These are phyloP conservation scores for Oryza meridionalis DNA, from an alignment of 176 grass and related monocot genomes.

Conservation along the genomic window DNA sequence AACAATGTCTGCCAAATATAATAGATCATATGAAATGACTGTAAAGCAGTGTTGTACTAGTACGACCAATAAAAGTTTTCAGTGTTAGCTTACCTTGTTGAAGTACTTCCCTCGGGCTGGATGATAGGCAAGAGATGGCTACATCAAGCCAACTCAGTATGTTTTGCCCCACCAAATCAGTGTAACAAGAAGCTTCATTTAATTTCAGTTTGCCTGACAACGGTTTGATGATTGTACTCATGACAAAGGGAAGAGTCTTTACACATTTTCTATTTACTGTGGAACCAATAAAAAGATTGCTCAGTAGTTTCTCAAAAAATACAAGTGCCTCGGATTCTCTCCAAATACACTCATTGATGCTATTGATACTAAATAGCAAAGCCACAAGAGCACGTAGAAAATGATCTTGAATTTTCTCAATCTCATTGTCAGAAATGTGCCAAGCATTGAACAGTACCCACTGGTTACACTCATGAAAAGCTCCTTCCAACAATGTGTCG, in stretches of 20 bases:
- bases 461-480: slow-evolving; percentile 54
- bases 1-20: slow-evolving; percentile 61
- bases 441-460: slow-evolving; percentile 89
- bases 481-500: slow-evolving; percentile 58
- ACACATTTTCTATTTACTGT: too few relatives aligned
- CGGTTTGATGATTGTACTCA: slow-evolving; percentile 60
- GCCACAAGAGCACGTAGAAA: slow-evolving; percentile 76
- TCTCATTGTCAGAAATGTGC: slow-evolving; percentile 46
- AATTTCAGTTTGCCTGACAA: slow-evolving; percentile 44
- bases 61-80: slow-evolving; percentile 20
- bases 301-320: too few relatives aligned
- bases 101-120: slow-evolving; percentile 30
- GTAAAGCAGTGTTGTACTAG: slow-evolving; percentile 1
- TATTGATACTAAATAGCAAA: slow-evolving; percentile 56
- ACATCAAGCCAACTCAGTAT: slow-evolving; percentile 78
- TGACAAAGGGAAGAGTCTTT: slow-evolving; percentile 12
- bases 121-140: slow-evolving; percentile 63
- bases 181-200: slow-evolving; percentile 29
- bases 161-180: slow-evolving; percentile 57
- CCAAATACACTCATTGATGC: slow-evolving; percentile 44
- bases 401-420: slow-evolving; percentile 68
- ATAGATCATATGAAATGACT: slow-evolving; percentile 22
- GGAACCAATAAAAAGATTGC: too few relatives aligned
- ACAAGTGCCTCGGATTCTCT: too few relatives aligned
- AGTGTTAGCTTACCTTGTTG: slow-evolving; percentile 57